Percentiles rank a stretch among this genome's conserved stretches.
Evolutionary conservation across 768 basidiomycete species (phyloP).

Genomic region (Hygrophorus russula): DNA sequence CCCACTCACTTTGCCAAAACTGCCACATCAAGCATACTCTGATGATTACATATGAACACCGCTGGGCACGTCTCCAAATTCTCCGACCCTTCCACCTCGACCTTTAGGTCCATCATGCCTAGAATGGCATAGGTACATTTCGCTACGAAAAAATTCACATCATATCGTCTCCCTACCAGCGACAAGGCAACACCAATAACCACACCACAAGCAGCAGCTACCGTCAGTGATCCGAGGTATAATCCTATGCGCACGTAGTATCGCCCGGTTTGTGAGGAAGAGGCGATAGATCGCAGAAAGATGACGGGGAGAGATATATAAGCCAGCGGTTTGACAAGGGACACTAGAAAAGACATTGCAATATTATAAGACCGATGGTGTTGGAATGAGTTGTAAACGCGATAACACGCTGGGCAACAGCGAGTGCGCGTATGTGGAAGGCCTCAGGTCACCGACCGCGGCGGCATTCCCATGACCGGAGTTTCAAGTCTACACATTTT

Average conservation of each 20-base stretch:
- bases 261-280: constrained; percentile 41
- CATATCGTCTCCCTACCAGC: constrained; percentile 56
- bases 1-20: constrained; percentile 61
- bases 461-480: too few relatives aligned
- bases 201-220: constrained; percentile 64
- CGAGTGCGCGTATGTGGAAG: too few relatives aligned
- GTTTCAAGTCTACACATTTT: too few relatives aligned
- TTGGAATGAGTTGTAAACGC: too few relatives aligned
- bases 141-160: constrained; percentile 78
- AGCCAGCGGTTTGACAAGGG: constrained; percentile 58
- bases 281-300: constrained; percentile 48
- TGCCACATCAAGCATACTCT: constrained; percentile 85
- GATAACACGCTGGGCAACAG: too few relatives aligned
- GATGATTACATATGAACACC: constrained; percentile 82
- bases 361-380: background rate
- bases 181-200: constrained; percentile 56
- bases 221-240: constrained; percentile 61
- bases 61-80: constrained; percentile 61
- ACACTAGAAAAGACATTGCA: constrained; percentile 52
- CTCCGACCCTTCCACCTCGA: constrained; percentile 83
- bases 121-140: constrained; percentile 69
- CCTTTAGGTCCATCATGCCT: constrained; percentile 50
- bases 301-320: constrained; percentile 68
- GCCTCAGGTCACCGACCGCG: too few relatives aligned
- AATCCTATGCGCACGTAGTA: constrained; percentile 67